Evolutionary conservation across 2,329 filamentous ascomycete genomes (phyloP), one percentile per base, ranked within the genome.

Genomic region (Clonostachys sp.): DNA sequence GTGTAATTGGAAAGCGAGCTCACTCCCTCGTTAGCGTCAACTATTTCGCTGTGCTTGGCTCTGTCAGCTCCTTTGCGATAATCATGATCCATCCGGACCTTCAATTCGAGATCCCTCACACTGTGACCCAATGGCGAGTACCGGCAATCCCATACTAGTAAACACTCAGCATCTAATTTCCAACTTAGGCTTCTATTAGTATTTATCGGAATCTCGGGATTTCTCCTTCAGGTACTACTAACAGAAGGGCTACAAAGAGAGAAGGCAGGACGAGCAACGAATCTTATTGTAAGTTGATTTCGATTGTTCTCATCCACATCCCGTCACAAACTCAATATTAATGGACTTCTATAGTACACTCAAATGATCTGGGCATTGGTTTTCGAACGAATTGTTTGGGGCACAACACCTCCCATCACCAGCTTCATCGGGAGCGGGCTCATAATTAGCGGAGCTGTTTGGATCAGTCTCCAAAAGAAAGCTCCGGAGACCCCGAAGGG

Each of bases 21-120:
- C 88, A 92, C 60, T 83, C 89, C 0, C 77, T 94, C 14, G 79
- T 92, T 40, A 84, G 78, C 33, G 87, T 92, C 8, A 91, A 87
- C 52, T 92, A 91, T 62, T 91, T 92, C 60, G 83, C 84, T 2
- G 68, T 70, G 0, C 75, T 82, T 62, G 86, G 85, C 38, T 86
- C 83, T 0, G 55, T 88, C 1, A 80, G 89, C 45, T 87, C 84
- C 8, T 65, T 77, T 2, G 56, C 84, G 1, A 77, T 80, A 38
- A 79, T 91, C 59, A 68, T 70, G 12, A 50, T 68, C 9, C 61
- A 72, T 30, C 73, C 73, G 0, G 63, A 62, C 34, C 55, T 74
- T 20, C 56, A 62, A 4, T 67, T 77, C 9, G 61, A 70, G 46
- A 56, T 67, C 3, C 64, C 66, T 0, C 51, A 53, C 9, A 53